phyloP scores from a whole-genome alignment of 129 eudicot species.

The sunflower (Helianthus annuus) region HanXRQr2.0-SUNRISE NC_035441.2:118628267-118628766 shows the following conservation, averaged over 20 bases:
- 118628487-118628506: constrained; percentile 24
- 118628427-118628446: constrained; percentile 21
- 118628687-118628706: constrained; percentile 6
- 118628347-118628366: constrained; percentile 14
- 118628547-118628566: constrained; percentile 8
- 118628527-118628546: constrained; percentile 18
- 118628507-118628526: constrained; percentile 16
- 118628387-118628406: constrained; percentile 18
- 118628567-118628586: constrained; percentile 2
- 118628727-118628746: constrained; percentile 1
- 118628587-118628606: constrained; percentile 21
- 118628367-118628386: constrained; percentile 25
- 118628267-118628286: neutral
- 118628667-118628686: constrained; percentile 24
- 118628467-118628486: neutral
- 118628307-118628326: constrained; percentile 14
- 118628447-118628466: constrained; percentile 15
- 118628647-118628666: constrained; percentile 16
- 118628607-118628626: constrained; percentile 9
- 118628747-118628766: constrained; percentile 11
- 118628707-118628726: neutral
- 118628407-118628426: constrained; percentile 25
- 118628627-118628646: neutral
- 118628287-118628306: constrained; percentile 11
- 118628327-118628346: constrained; percentile 12